Evolutionary conservation across 2,329 filamentous ascomycete genomes (phyloP), one percentile per base, ranked within the genome.

Genomic region (Graphilbum ipis-grandicollis): DNA sequence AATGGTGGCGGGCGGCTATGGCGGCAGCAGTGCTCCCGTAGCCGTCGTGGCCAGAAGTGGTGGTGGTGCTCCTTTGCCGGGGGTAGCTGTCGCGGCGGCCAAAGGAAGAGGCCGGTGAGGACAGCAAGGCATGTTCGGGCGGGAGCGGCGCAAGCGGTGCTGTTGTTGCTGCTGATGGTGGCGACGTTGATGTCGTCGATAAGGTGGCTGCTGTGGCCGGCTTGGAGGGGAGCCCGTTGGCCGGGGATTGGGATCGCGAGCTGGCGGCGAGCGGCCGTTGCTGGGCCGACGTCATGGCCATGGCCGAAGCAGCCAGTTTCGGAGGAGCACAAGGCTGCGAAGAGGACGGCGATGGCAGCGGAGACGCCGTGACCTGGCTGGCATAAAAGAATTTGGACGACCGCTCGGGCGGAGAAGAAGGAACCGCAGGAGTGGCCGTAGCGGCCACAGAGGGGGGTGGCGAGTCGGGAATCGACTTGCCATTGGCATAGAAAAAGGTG

Each of bases 311-410:
- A 10, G 21, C 21, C 21, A n/a, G n/a, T n/a, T n/a, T n/a, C n/a
- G n/a, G n/a, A n/a, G n/a, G 21, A 23, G 21, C 6, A 23, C 9
- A n/a, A 25, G 13, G 33, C 14, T 10, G 19, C 14, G 14, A 13
- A 7, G 14, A 13, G 5, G 14, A 13, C 26, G 14, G 26, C 26
- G 14, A 13, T 13, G 14, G 26, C 26, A 28, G 26, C 26, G 14
- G 26, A 5, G 26, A 13, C 9, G 26, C 6, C 14, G 8, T 47
- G 18, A 69, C 79, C 46, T 93, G 83, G 53, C 76, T 83, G 21
- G 86, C 90, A 53, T 92, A 86, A 55, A 98, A 94, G 66, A 96
- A 96, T 59, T 84, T 86, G 36, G 77, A 58, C 35, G 69, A 66
- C 15, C 14, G 14, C n/a, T 14, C 13, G 10, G 4, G 22, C 6